These are phyloP conservation scores for Setaria viridis DNA, from an alignment of 202 grass and related monocot species.

Conservation along the genomic window DNA sequence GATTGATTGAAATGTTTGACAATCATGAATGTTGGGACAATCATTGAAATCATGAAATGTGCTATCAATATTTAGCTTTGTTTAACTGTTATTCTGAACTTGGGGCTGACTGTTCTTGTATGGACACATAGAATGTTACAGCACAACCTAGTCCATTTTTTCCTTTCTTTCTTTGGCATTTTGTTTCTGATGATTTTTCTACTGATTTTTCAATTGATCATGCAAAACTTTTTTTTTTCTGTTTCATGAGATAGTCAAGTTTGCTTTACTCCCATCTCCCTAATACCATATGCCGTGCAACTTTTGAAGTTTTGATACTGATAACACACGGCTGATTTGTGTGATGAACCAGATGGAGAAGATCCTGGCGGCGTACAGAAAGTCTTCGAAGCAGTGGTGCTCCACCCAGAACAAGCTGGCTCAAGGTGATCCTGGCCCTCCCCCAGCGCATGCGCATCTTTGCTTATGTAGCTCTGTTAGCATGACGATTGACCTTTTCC, in stretches of 20 bases:
- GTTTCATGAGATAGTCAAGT: not conserved
- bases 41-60: not conserved
- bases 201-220: not conserved
- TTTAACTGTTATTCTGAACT: slow-evolving; percentile 26
- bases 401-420: slow-evolving; percentile 90
- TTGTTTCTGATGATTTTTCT: not conserved
- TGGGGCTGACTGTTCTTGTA: not conserved
- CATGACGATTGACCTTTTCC: not conserved
- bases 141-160: not conserved
- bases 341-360: slow-evolving; percentile 68
- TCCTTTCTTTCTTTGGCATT: not conserved
- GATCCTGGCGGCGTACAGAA: slow-evolving; percentile 81
- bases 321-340: slow-evolving; percentile 9
- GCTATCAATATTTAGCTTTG: not conserved
- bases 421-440: slow-evolving; percentile 54
- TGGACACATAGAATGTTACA: not conserved
- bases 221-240: too few species aligned
- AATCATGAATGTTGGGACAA: not conserved
- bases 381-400: slow-evolving; percentile 87
- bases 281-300: not conserved
- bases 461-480: not conserved
- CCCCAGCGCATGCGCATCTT: not conserved
- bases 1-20: not conserved
- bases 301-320: not conserved
- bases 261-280: not conserved